These are phyloP conservation scores for Cydonia oblonga DNA, from an alignment of 331 rosid genomes.

Conservation along the genomic window DNA sequence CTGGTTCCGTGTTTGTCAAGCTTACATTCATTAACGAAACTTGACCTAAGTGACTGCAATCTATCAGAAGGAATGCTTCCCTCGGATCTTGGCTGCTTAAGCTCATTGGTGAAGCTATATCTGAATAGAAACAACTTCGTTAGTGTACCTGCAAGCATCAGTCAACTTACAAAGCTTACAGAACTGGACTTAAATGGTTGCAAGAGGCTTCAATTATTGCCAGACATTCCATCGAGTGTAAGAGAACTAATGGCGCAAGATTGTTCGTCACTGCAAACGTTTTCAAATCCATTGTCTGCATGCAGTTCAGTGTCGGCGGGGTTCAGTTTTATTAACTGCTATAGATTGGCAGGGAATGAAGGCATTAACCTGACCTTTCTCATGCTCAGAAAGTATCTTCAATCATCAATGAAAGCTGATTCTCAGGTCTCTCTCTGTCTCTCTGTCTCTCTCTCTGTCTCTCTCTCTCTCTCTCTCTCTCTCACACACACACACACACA, in stretches of 20 bases:
- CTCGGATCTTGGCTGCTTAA: background rate
- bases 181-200: background rate
- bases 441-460: too few species aligned
- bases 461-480: too few species aligned
- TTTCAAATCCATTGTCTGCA: too few species aligned
- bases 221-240: background rate
- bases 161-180: background rate
- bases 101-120: background rate
- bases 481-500: too few species aligned
- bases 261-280: background rate
- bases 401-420: too few species aligned
- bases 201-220: background rate
- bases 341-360: too few species aligned
- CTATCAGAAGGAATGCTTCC: background rate
- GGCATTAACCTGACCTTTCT: too few species aligned
- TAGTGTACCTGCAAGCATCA: background rate
- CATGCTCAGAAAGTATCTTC: too few species aligned
- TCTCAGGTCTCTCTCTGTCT: too few species aligned
- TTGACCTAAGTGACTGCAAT: background rate
- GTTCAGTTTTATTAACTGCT: too few species aligned
- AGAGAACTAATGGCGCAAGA: background rate
- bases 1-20: background rate
- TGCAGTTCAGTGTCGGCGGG: too few species aligned
- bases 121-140: background rate
- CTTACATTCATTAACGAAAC: background rate